A percentile compares a stretch with the other conserved stretches of the same genome.
Conservation (phyloP, 257 asterid species). For the Nicotiana noctiflora region DNA sequence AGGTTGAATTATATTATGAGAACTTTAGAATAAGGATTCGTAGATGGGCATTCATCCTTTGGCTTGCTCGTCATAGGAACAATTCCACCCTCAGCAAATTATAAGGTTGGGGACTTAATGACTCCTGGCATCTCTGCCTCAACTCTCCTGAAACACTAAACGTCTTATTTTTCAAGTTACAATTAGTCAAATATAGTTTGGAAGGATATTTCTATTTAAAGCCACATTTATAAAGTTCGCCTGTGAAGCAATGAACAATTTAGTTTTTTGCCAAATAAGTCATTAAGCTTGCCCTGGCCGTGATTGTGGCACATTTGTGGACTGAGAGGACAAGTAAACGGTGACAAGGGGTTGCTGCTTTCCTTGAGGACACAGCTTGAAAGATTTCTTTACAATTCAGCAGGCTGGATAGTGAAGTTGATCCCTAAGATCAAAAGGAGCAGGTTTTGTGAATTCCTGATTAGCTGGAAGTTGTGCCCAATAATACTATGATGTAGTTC, state of each 20-base stretch:
- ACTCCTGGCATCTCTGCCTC: too few species aligned
- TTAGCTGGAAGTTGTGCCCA: neutral
- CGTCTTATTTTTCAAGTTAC: too few species aligned
- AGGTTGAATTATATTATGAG: too few species aligned
- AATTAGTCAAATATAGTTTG: too few species aligned
- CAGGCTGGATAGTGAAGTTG: neutral
- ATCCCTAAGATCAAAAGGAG: constrained; percentile 3
- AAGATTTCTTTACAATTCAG: neutral
- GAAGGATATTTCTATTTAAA: too few species aligned
- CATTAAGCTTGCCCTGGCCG: neutral
- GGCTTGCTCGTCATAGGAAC: too few species aligned
- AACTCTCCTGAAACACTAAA: too few species aligned
- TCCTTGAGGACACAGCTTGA: neutral
- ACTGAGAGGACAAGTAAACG: neutral
- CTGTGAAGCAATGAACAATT: neutral
- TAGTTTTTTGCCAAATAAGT: neutral
- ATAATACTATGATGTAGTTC: neutral
- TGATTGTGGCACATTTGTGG: neutral
- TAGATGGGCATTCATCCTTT: too few species aligned
- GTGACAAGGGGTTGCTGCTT: neutral
- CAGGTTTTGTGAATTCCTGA: neutral
- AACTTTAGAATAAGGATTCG: too few species aligned
- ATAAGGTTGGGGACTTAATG: too few species aligned
- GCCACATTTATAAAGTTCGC: too few species aligned
- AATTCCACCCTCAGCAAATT: too few species aligned